These are phyloP conservation scores for Bryum argenteum DNA, from an alignment of 225 moss, liverwort and hornwort genomes.

Conservation along the genomic window DNA sequence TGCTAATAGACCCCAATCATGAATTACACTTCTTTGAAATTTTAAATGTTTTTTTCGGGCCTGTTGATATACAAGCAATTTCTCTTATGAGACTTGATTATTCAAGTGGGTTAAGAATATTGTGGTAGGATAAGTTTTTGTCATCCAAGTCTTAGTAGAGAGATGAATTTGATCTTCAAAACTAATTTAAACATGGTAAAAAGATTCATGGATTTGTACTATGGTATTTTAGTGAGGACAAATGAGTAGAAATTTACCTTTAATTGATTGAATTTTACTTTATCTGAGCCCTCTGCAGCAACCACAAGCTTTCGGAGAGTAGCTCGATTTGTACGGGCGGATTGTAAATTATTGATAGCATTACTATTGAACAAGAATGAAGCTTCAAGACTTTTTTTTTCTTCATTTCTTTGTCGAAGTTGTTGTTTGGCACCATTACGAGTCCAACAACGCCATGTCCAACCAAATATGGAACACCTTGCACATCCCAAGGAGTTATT, in stretches of 20 bases:
- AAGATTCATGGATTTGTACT: background rate
- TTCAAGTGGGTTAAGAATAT: no score
- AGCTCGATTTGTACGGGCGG: constrained; percentile 85
- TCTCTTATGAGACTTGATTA: no score
- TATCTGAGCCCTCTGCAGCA: constrained; percentile 75
- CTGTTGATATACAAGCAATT: constrained; percentile 8
- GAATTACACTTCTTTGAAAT: constrained; percentile 86
- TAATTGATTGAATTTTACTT: constrained; percentile 79
- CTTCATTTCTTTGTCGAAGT: constrained; percentile 26
- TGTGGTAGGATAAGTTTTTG: no score
- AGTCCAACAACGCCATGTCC: constrained; percentile 67
- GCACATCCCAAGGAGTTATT: constrained; percentile 65
- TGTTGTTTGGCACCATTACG: constrained; percentile 47
- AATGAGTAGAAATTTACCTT: constrained; percentile 41
- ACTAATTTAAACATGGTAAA: no score
- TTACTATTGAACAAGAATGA: constrained; percentile 35
- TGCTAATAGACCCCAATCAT: constrained; percentile 89
- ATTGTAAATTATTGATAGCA: constrained; percentile 44
- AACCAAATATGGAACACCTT: constrained; percentile 68
- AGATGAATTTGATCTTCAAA: no score
- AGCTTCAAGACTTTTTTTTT: background rate
- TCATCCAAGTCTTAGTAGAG: no score
- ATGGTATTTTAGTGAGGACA: background rate
- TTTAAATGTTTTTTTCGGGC: constrained; percentile 78
- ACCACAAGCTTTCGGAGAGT: constrained; percentile 76